Evolutionary conservation across 176 grass and related monocot species (phyloP).

Genomic region (Zoysia japonica): DNA sequence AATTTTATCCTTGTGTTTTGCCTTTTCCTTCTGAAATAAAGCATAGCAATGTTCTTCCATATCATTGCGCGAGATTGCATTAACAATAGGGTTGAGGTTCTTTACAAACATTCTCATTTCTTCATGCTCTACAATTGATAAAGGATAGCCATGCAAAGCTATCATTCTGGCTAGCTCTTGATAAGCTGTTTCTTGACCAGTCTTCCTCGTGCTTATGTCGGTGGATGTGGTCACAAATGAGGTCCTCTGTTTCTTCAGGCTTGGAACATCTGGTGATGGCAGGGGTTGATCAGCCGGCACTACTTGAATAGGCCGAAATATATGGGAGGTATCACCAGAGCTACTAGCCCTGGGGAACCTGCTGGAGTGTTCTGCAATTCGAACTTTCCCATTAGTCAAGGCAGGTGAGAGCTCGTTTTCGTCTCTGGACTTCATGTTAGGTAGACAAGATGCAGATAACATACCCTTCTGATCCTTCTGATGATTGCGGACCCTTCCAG

Average conservation of each 20-base stretch:
- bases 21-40: constrained; percentile 54
- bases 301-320: constrained; percentile 42
- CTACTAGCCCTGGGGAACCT: constrained; percentile 32
- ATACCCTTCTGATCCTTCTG: constrained; percentile 24
- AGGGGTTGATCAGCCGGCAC: constrained; percentile 30
- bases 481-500: constrained; percentile 20
- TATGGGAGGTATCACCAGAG: constrained; percentile 33
- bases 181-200: constrained; percentile 45
- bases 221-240: constrained; percentile 27
- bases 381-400: constrained; percentile 60
- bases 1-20: constrained; percentile 44
- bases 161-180: constrained; percentile 51
- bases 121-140: constrained; percentile 56
- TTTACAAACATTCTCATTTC: constrained; percentile 56
- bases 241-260: constrained; percentile 38
- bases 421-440: constrained; percentile 37
- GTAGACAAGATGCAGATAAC: constrained; percentile 24
- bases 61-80: constrained; percentile 19
- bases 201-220: constrained; percentile 33
- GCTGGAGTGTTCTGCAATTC: constrained; percentile 45
- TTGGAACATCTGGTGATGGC: constrained; percentile 32
- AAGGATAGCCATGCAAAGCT: constrained; percentile 47
- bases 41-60: constrained; percentile 49
- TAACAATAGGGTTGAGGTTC: constrained; percentile 47
- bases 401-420: constrained; percentile 54